Evolutionary conservation across 768 basidiomycete species (phyloP), one percentile per base, ranked within the genome.

Genomic region (Leccinum truebloodii): DNA sequence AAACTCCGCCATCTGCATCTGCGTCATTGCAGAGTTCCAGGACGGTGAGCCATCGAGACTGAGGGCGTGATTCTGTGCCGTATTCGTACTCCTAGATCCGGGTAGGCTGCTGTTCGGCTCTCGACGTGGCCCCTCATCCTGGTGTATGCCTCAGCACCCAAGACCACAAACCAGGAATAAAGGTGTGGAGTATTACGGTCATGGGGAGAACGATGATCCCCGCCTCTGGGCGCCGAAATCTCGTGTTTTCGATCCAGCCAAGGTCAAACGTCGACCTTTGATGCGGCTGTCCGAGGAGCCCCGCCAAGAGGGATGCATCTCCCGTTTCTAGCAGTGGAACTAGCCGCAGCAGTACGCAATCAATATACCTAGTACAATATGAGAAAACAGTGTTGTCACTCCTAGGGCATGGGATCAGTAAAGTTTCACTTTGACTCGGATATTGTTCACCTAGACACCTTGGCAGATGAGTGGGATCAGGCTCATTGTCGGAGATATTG

Each of bases 21-120:
- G 79, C 72, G 79, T 89, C 88, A 82, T 91, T 90, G 83, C 90
- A 91, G 82, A 92, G 87, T 67, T 92, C 90, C 89, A 92, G 83
- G 82, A 92, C 87, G 75, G 87, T 81, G 83, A 92, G 85, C 62
- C 90, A 78, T 67, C 90, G 82, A 77, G 87, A 89, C 70, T 88
- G 86, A 63, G 90, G 90, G 68, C 90, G 81, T 68, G 88, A 90
- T 65, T 89, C 89, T 64, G 81, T 71, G 24, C 85, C 89, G 76
- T 89, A 88, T 58, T 88, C 87, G 79, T 88, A 85, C 49, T 80
- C 79, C 65, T 57, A 71, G 65, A 63, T 72, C 70, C 70, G 64
- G 68, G 37, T 68, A 71, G 24, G 49, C 67, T 65, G 66, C 59
- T 30, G 65, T 51, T 67, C 63, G 70, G 68, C 65, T 77, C 79